phyloP scores from a whole-genome alignment of 192 early-diverging fungal species.

The Coemansia sp. region DNA sequence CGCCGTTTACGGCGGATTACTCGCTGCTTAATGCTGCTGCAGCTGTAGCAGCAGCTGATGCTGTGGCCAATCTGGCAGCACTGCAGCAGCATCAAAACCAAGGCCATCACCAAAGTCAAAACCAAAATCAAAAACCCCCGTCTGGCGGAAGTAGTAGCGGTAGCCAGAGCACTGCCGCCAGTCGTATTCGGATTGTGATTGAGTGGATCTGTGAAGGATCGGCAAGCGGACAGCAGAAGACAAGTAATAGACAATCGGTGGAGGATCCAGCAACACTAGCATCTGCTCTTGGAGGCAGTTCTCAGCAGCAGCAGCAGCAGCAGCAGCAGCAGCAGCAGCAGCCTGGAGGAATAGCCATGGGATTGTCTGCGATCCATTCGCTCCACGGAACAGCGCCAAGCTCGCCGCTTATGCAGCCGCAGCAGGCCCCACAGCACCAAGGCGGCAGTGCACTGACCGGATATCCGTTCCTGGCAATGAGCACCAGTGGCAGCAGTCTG shows the following conservation, averaged over 20 bases:
- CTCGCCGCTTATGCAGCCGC: slow-evolving; percentile 21
- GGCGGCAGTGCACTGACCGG: background rate
- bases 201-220: slow-evolving; percentile 39
- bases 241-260: slow-evolving; percentile 16
- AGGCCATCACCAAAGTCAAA: background rate
- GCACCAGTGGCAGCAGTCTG: slow-evolving; percentile 9
- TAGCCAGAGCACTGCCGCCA: background rate
- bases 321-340: background rate
- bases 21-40: slow-evolving; percentile 33
- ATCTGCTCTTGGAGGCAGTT: slow-evolving; percentile 5
- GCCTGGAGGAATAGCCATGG: background rate
- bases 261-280: slow-evolving; percentile 18
- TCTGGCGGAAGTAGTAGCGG: background rate
- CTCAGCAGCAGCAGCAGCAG: background rate
- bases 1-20: slow-evolving; percentile 2
- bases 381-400: slow-evolving; percentile 21
- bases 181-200: slow-evolving; percentile 41
- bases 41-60: slow-evolving; percentile 20
- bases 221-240: slow-evolving; percentile 6
- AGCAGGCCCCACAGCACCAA: background rate
- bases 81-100: slow-evolving; percentile 12
- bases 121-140: background rate
- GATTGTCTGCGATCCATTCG: slow-evolving; percentile 18
- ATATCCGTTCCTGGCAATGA: slow-evolving; percentile 19
- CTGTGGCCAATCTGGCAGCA: slow-evolving; percentile 16